These are phyloP conservation scores for Ganoderma sinense DNA, from an alignment of 1,284 basidiomycete genomes.

Conservation along the genomic window DNA sequence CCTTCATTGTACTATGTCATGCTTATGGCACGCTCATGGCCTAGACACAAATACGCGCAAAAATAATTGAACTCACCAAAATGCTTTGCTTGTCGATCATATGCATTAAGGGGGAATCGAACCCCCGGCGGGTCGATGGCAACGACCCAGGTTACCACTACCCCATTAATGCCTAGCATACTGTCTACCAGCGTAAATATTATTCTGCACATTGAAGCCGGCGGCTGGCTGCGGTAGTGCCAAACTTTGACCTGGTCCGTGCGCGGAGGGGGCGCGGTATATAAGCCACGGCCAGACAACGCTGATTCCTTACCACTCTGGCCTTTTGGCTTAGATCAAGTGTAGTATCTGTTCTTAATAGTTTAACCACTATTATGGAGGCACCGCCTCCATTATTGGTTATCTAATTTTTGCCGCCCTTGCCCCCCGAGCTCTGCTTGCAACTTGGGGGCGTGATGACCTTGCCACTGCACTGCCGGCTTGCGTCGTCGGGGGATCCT, in stretches of 20 bases:
- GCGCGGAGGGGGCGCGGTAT: conserved; percentile 13
- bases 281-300: conserved; percentile 6
- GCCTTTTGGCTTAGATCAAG: conserved; percentile 97
- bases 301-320: conserved; percentile 72
- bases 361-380: conserved; percentile 77
- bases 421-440: conserved; percentile 33
- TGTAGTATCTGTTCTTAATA: conserved; percentile 95
- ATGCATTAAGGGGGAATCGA: conserved; percentile 63
- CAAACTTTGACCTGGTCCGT: conserved; percentile 26
- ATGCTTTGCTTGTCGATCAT: no score
- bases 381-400: conserved; percentile 41
- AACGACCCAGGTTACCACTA: conserved; percentile 43
- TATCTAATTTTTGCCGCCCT: conserved; percentile 38
- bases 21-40: no score
- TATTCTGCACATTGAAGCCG: no score
- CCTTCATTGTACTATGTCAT: not conserved
- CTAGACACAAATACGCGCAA: no score
- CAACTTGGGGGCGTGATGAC: conserved; percentile 35
- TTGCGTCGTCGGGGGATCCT: conserved; percentile 34
- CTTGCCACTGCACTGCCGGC: conserved; percentile 33
- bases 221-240: not conserved
- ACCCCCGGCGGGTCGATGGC: conserved; percentile 70
- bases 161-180: conserved; percentile 36
- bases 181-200: not conserved
- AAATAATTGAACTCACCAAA: no score